phyloP scores from a whole-genome alignment of 2,329 filamentous ascomycete genomes.

The Stagonosporopsis tanaceti region DNA sequence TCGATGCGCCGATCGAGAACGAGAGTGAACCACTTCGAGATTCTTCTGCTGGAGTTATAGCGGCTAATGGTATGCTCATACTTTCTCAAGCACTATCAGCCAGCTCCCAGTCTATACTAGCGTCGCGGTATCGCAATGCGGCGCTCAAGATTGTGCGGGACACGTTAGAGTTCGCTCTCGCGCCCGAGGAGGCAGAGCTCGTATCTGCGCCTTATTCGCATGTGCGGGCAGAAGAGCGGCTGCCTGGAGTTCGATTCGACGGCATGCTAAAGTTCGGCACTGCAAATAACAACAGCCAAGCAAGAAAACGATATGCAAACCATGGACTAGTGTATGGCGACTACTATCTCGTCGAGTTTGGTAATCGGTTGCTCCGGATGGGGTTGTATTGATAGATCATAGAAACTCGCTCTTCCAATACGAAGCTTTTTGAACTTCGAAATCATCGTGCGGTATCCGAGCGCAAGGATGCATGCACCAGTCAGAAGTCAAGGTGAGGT shows the following conservation, averaged over 20 bases:
- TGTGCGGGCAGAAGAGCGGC: constrained; percentile 26
- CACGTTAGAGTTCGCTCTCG: constrained; percentile 36
- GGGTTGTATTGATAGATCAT: constrained; percentile 20
- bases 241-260: constrained; percentile 41
- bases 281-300: constrained; percentile 55
- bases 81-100: constrained; percentile 26
- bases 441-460: not conserved
- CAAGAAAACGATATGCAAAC: constrained; percentile 52
- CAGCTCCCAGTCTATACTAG: constrained; percentile 47
- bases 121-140: constrained; percentile 24
- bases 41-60: constrained; percentile 52
- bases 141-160: constrained; percentile 29
- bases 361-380: constrained; percentile 51
- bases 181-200: constrained; percentile 30
- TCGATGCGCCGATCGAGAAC: constrained; percentile 53
- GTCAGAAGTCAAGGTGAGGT: not conserved
- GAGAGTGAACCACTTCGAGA: constrained; percentile 47
- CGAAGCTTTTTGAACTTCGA: not conserved
- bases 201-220: constrained; percentile 23
- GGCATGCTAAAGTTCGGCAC: constrained; percentile 57
- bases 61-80: constrained; percentile 49
- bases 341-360: constrained; percentile 55
- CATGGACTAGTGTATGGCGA: constrained; percentile 58
- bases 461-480: too few species aligned
- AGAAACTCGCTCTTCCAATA: not conserved